Percentiles rank a stretch among this genome's conserved stretches.
Evolutionary conservation across 2,329 filamentous ascomycete species (phyloP).

Genomic region (Fusarium sp.): DNA sequence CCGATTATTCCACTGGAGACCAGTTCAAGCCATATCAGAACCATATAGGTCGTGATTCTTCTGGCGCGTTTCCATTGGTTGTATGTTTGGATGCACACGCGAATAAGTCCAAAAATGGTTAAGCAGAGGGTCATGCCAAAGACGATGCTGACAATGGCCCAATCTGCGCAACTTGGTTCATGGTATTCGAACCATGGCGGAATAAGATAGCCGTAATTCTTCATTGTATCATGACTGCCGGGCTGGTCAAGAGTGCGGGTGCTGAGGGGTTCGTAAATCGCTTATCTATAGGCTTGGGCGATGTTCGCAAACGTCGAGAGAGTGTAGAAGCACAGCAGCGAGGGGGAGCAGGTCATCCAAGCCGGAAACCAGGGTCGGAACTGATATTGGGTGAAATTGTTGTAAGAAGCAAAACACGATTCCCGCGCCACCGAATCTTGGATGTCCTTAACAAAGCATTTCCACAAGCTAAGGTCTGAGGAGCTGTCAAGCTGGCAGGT

Average conservation of each 20-base stretch:
- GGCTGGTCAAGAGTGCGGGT: neutral
- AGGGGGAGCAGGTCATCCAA: neutral
- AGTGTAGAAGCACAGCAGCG: neutral
- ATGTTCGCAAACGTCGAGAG: neutral
- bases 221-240: conserved; percentile 44
- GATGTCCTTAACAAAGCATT: conserved; percentile 26
- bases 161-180: conserved; percentile 47
- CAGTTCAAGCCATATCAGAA: conserved; percentile 58
- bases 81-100: conserved; percentile 54
- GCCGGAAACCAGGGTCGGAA: neutral
- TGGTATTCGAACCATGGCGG: conserved; percentile 45
- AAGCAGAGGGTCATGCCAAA: conserved; percentile 57
- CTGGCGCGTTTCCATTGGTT: conserved; percentile 51
- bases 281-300: neutral
- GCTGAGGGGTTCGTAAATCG: neutral
- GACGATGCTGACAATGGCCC: conserved; percentile 54
- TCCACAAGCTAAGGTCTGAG: conserved; percentile 8
- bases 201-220: conserved; percentile 37
- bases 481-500: conserved; percentile 22
- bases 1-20: conserved; percentile 53
- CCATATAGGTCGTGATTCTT: conserved; percentile 55
- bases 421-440: conserved; percentile 13
- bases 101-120: conserved; percentile 52
- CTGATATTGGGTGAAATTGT: conserved; percentile 11
- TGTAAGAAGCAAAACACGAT: conserved; percentile 30